phyloP scores from a whole-genome alignment of 1,139 yeast genomes.

The Tardiomyces digboiensis region DNA sequence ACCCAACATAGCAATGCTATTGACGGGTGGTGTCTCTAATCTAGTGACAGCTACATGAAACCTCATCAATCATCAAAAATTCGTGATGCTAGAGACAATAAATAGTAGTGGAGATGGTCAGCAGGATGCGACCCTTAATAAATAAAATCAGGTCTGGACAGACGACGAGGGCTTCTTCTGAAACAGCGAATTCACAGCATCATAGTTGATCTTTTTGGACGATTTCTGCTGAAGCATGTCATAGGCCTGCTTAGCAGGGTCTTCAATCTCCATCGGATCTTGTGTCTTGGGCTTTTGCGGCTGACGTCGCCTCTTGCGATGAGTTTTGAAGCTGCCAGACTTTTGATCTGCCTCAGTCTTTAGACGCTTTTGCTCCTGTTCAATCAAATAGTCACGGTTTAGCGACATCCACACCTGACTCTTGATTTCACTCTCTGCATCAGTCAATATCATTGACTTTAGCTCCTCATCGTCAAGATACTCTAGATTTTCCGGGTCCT shows the following conservation, averaged over 20 bases:
- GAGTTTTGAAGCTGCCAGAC: slow-evolving; percentile 28
- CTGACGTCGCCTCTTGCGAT: slow-evolving; percentile 25
- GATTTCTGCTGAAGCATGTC: slow-evolving; percentile 49
- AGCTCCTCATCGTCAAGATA: slow-evolving; percentile 83
- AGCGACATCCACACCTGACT: slow-evolving; percentile 83
- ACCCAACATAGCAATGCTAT: too few relatives aligned
- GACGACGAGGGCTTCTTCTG: slow-evolving; percentile 13
- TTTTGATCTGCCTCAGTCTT: slow-evolving; percentile 77
- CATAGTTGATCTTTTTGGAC: slow-evolving; percentile 83
- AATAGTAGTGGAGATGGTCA: too few relatives aligned
- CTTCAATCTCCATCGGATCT: slow-evolving; percentile 13
- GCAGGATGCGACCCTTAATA: too few relatives aligned
- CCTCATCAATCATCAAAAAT: too few relatives aligned
- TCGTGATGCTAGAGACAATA: too few relatives aligned
- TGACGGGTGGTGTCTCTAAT: too few relatives aligned
- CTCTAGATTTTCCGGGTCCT: slow-evolving; percentile 52
- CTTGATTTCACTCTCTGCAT: slow-evolving; percentile 59
- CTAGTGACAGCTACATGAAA: too few relatives aligned
- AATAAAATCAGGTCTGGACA: slow-evolving; percentile 1
- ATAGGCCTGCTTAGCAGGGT: slow-evolving; percentile 47
- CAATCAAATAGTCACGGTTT: slow-evolving; percentile 76
- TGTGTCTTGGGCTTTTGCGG: slow-evolving; percentile 10
- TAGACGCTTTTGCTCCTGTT: slow-evolving; percentile 76
- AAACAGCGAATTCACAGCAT: slow-evolving; percentile 61
- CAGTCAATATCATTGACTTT: slow-evolving; percentile 46